These are phyloP conservation scores for Cantharellus anzutake DNA, from an alignment of 768 basidiomycete genomes.

Conservation along the genomic window DNA sequence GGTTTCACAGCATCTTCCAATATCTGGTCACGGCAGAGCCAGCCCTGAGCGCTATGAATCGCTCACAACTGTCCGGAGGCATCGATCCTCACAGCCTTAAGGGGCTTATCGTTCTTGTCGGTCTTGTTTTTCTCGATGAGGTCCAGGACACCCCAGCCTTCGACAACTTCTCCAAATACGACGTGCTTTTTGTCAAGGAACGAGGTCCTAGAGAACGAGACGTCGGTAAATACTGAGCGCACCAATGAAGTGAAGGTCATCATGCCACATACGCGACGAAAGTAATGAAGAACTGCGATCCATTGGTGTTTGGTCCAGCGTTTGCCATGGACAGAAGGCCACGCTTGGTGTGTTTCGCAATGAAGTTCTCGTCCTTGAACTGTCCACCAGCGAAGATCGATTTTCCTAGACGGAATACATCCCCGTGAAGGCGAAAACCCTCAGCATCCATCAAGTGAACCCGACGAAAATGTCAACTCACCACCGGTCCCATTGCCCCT, in stretches of 20 bases:
- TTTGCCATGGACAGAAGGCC: conserved; percentile 32
- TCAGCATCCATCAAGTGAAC: too few species aligned
- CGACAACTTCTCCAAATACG: conserved; percentile 26
- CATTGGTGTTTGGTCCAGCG: conserved; percentile 29
- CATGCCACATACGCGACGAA: background rate
- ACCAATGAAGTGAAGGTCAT: conserved; percentile 1
- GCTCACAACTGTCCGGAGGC: too few species aligned
- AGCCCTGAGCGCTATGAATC: too few species aligned
- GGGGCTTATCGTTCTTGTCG: too few species aligned
- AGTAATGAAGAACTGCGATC: conserved; percentile 1
- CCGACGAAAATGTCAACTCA: background rate
- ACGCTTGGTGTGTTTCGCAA: conserved; percentile 19
- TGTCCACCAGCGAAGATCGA: background rate
- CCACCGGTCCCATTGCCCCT: conserved; percentile 43
- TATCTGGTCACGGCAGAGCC: conserved; percentile 1
- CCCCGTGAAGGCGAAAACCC: conserved; percentile 13
- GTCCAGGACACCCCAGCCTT: conserved; percentile 19
- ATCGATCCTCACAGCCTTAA: too few species aligned
- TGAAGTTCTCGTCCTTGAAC: conserved; percentile 21
- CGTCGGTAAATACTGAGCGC: conserved; percentile 23
- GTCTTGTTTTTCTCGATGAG: too few species aligned
- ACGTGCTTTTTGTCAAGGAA: conserved; percentile 27
- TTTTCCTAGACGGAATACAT: conserved; percentile 15
- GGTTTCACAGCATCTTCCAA: conserved; percentile 3
- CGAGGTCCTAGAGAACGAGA: conserved; percentile 10